These are phyloP conservation scores for Torulaspora delbrueckii DNA, from an alignment of 805 yeast genomes.

Conservation along the genomic window DNA sequence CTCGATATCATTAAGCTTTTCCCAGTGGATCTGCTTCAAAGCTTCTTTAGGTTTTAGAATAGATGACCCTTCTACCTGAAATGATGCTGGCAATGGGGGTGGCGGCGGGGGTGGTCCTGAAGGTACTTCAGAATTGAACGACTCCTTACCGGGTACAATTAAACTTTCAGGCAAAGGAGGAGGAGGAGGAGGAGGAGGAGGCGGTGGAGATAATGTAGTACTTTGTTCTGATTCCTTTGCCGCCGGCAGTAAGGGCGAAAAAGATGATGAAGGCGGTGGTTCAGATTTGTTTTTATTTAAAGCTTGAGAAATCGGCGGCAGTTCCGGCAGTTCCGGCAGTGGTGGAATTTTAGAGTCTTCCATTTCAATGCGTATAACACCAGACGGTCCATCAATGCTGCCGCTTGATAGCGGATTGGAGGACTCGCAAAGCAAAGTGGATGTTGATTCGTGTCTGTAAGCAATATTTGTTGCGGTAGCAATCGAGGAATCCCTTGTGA, in stretches of 20 bases:
- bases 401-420: not conserved
- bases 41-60: constrained; percentile 46
- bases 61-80: constrained; percentile 13
- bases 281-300: too few relatives aligned
- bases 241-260: not conserved
- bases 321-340: not conserved
- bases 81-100: constrained; percentile 18
- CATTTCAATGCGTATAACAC: not conserved
- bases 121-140: not conserved
- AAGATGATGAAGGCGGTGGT: not conserved
- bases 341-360: not conserved
- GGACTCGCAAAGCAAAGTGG: not conserved
- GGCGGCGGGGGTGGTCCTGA: constrained; percentile 22
- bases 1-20: constrained; percentile 53
- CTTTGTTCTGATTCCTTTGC: not conserved
- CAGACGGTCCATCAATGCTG: not conserved
- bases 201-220: not conserved
- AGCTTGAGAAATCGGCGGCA: not conserved
- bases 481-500: not conserved
- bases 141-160: not conserved
- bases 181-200: constrained; percentile 27
- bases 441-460: not conserved
- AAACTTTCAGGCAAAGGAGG: constrained; percentile 38
- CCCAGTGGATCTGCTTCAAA: constrained; percentile 81
- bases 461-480: not conserved